These are phyloP conservation scores for Aspergillus sparsus DNA, from an alignment of 495 filamentous ascomycete species.

Conservation along the genomic window DNA sequence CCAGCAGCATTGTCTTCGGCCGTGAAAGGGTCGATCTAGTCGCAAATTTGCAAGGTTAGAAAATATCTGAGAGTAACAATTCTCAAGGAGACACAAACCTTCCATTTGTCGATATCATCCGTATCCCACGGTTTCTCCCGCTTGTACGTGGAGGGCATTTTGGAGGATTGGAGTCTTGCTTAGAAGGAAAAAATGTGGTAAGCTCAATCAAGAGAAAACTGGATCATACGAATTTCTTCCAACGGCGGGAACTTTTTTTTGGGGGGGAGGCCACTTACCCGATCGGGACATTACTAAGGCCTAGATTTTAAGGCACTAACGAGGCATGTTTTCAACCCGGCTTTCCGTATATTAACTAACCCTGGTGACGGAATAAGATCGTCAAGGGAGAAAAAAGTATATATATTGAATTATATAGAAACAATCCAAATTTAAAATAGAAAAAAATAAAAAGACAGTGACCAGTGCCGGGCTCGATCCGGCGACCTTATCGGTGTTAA, in stretches of 20 bases:
- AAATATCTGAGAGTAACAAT: not conserved
- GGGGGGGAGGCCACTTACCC: conserved; percentile 35
- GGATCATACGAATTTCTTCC: conserved; percentile 28
- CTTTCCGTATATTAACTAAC: too few relatives aligned
- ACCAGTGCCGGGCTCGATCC: too few relatives aligned
- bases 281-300: conserved; percentile 25
- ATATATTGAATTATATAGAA: not conserved
- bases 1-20: conserved; percentile 82
- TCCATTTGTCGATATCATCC: conserved; percentile 97
- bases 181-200: conserved; percentile 23
- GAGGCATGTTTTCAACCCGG: conserved; percentile 9
- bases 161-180: conserved; percentile 26
- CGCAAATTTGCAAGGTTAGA: conserved; percentile 19
- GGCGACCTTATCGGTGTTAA: too few relatives aligned
- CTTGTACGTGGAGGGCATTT: conserved; percentile 93
- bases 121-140: conserved; percentile 97
- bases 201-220: not conserved
- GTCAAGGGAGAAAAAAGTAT: not conserved
- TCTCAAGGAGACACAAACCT: conserved; percentile 47
- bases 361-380: not conserved
- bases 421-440: not conserved
- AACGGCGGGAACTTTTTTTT: conserved; percentile 44
- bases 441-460: too few relatives aligned
- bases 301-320: conserved; percentile 17
- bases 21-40: conserved; percentile 76